Evolutionary conservation across 140 eudicot species (phyloP), one percentile per base, ranked within the genome.

Genomic region (Bidens hawaiensis): DNA sequence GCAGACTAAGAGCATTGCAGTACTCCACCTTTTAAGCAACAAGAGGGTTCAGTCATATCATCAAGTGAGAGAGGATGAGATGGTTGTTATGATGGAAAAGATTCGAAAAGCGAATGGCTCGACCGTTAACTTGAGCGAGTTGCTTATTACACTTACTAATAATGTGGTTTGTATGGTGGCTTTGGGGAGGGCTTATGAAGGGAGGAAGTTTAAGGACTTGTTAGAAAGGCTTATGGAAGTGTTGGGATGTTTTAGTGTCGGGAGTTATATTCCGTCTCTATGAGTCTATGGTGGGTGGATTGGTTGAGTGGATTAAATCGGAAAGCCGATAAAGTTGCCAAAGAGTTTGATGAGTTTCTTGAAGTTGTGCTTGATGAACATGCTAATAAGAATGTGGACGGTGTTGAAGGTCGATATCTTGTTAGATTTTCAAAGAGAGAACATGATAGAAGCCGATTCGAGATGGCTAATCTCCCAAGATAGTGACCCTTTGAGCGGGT

Each of bases 91-190:
- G 23, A 69, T 69, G 15, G 10, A 19, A 16, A 18, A 6, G 38
- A 69, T 67, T 54, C 18, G 0, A 10, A 27, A 30, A 10, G 11
- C 41, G 2, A 14, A 48, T 4, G 57, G 43, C 6, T 58, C 61
- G 25, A 14, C 13, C 22, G 15, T 69, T 14, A 69, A 69, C 22
- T 47, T 69, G 60, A 69, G 75, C 13, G 67, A 67, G 27, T 41
- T 55, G 45, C 41, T 67, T 41, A 55, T 67, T 36, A 8, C 56
- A 1, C 73, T 67, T 16, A 59, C 72, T 1, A 55, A 41, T 40
- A 45, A 76, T 63, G 68, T 76, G 19, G 33, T 65, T 7, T 76
- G 74, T 53, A 76, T 74, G 77, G 77, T 59, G 43, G 81, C 70
- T 6, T 59, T 77, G 53, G 82, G 82, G 14, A 71, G 62, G 56